Base-by-base conservation (phyloP, 2,329 filamentous ascomycete species). In the Phialophora tarda region DNA sequence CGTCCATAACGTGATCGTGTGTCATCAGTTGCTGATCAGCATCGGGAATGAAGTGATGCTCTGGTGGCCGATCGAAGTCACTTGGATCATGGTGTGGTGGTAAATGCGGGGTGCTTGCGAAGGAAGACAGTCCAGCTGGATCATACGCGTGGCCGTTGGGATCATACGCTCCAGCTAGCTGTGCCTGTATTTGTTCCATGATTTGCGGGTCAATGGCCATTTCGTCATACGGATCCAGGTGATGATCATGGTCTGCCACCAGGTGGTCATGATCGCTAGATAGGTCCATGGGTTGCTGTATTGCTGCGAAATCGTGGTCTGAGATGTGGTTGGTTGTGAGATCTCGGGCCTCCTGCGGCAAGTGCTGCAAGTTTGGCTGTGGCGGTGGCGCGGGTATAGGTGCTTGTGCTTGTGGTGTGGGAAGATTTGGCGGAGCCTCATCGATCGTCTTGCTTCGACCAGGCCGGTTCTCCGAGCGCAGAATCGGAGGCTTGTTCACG, bases 171-270 rank as follows among this genome's bases (percentile, higher is more conserved):
- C 58, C 65, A 24, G 65, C 67, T 34, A 72, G 64, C 55, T 70
- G 65, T 8, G 70, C 70, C 53, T 82, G 78, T 30, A 83, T 77
- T 69, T 83, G 82, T 69, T 83, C 80, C 81, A 88, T 88, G 56
- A 89, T 86, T 44, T 86, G 85, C 2, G 86, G 86, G 66, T 89
- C 86, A 50, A 87, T 81, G 1, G 86, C 85, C 75, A 88, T 80
- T 50, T 84, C 79, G 66, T 81, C 76, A 64, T 80, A 82, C 34
- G 78, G 75, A 24, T 77, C 73, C 70, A 82, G 78, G 24, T 77
- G 73, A 47, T 78, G 76, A 47, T 78, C 75, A 34, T 64, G 64
- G n/a, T 66, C 67, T 23, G 30, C 56, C 71, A 30, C 72, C 59
- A 66, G 75, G 64, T 68, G 72, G 71, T 70, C 78, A 79, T 44